Base-by-base conservation (phyloP, 1,284 basidiomycete genomes). In the Ustilago shanxiensis region DNA sequence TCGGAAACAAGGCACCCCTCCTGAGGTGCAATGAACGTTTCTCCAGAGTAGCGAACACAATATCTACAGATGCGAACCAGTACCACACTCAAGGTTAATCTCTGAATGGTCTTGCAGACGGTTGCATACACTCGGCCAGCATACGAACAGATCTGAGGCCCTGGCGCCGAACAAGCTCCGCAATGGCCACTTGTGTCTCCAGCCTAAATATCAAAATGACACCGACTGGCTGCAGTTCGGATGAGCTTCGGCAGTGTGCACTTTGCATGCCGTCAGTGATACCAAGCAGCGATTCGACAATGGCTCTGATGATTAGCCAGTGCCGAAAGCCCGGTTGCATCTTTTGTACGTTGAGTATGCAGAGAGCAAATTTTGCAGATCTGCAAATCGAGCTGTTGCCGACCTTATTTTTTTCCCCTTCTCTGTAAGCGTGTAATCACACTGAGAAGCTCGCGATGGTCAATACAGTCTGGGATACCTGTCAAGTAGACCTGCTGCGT, bases 331-430 rank as follows among this genome's bases (percentile, higher is more conserved):
- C 22, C 14, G 24, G 9, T 49, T 49, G 44, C 47, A 16, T 11
- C n/a, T n/a, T n/a, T 52, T 20, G 35, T 14, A 37, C 35, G 35
- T 37, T 3, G 29, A 52, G 50, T 10, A 35, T 54, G 35, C 54
- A 56, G 54, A 2, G 22, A 44, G 37, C 39, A 54, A 52, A 52
- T 22, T 54, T 53, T 53, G 26, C 44, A n/a, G 35, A 37, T 37
- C 9, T 44, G 41, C 41, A 44, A 44, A 8, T 5, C 14, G 3
- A 44, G n/a, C 20, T 44, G 41, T 44, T 22, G 41, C 41, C 41
- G n/a, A 22, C 18, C n/a, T n/a, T n/a, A n/a, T n/a, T 39, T 10
- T n/a, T 44, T 20, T 44, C 18, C n/a, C 14, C n/a, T n/a, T n/a
- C n/a, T n/a, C n/a, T n/a, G n/a, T n/a, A 20, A 44, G 35, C 35